Conservation (phyloP, 208 protist genomes). For the Angomonas ambiguus region DNA sequence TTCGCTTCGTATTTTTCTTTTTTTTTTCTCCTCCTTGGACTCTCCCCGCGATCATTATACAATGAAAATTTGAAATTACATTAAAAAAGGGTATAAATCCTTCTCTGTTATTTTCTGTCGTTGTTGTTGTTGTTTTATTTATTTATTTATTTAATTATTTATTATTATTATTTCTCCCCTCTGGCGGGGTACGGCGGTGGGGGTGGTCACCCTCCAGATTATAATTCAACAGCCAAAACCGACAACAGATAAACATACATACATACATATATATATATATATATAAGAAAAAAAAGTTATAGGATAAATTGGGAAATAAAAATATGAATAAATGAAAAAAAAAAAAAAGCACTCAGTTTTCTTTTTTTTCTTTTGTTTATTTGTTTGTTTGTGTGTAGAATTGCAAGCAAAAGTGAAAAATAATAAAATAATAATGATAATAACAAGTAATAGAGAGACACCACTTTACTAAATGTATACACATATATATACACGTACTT, state of each 20-base stretch:
- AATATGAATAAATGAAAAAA: background rate
- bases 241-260: too few relatives aligned
- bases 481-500: too few relatives aligned
- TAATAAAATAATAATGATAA: too few relatives aligned
- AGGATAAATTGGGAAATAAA: too few relatives aligned
- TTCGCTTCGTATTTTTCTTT: background rate
- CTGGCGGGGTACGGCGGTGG: too few relatives aligned
- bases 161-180: constrained; percentile 7
- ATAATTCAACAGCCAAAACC: too few relatives aligned
- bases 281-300: background rate
- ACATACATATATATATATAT: constrained; percentile 39
- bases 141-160: background rate
- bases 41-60: too few relatives aligned
- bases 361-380: background rate
- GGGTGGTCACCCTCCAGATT: too few relatives aligned
- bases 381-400: background rate
- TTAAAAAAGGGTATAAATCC: background rate
- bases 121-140: background rate
- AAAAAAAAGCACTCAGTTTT: background rate
- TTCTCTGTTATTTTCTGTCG: background rate
- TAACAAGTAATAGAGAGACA: too few relatives aligned
- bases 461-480: too few relatives aligned
- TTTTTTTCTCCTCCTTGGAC: background rate
- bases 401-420: too few relatives aligned
- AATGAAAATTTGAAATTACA: background rate